Evolutionary conservation across 1,284 basidiomycete genomes (phyloP).

Genomic region (Rhodotorula sp.): DNA sequence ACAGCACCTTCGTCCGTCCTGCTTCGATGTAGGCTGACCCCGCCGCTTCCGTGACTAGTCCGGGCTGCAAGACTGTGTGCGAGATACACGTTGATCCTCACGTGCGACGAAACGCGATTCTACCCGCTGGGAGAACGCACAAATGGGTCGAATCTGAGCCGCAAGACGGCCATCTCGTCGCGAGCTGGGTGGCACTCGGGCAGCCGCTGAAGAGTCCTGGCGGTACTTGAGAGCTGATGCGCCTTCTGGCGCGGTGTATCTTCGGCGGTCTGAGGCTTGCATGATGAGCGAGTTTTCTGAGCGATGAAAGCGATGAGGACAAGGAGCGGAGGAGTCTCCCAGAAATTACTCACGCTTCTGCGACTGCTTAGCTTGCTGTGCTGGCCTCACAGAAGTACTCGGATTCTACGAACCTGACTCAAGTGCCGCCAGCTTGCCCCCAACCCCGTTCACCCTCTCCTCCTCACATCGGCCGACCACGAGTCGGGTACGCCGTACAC

Average conservation of each 20-base stretch:
- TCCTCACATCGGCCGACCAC: no score
- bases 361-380: no score
- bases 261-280: slow-evolving; percentile 63
- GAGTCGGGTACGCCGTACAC: no score
- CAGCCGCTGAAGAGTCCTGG: neutral
- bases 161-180: slow-evolving; percentile 57
- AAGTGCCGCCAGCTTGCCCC: no score
- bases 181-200: slow-evolving; percentile 43
- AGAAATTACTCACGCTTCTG: no score
- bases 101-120: neutral
- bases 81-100: slow-evolving; percentile 2
- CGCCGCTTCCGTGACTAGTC: slow-evolving; percentile 85
- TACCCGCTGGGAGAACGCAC: slow-evolving; percentile 54
- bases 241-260: slow-evolving; percentile 80
- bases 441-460: no score
- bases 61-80: slow-evolving; percentile 74
- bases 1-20: slow-evolving; percentile 83
- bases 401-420: no score
- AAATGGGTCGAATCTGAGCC: slow-evolving; percentile 74
- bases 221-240: slow-evolving; percentile 48
- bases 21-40: slow-evolving; percentile 94
- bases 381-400: no score
- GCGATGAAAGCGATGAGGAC: no score
- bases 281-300: slow-evolving; percentile 5
- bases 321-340: no score